Evolutionary conservation across 2,329 filamentous ascomycete genomes (phyloP), one percentile per base, ranked within the genome.

Genomic region (Microdochium trichocladiopsis): DNA sequence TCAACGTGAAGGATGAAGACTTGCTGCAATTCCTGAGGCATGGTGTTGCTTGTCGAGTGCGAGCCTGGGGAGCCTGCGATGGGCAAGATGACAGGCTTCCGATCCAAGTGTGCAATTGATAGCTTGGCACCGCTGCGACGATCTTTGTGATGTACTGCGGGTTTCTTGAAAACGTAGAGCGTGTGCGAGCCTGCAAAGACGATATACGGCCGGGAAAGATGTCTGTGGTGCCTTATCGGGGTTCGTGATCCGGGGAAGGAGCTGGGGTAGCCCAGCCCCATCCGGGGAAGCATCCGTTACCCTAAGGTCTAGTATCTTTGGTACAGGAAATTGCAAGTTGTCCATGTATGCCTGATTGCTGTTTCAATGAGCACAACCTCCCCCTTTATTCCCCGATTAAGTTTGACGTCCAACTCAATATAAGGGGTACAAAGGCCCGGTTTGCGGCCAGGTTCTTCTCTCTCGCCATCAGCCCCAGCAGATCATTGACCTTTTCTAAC

Each of bases 1-100:
- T 50, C 48, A 21, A 50, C 25, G 28, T 50, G 11, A 12, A 50
- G 48, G 24, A 25, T 50, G 21, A 50, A 50, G 48, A 50, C 48
- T 25, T 50, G 33, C 22, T 36, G 25, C 22, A 50, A 22, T 50
- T 50, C 25, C 33, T 37, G 33, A 37, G 33, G 33, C 33, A 37
- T 37, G 33, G 6, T 37, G 14, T 11, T 37, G 14, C 8, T 33
- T 8, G 28, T 8, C 28, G 28, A 33, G 8, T 8, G 28, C 14
- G 28, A 33, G 28, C 28, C 8, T 33, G 28, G 28, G 28, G n/a
- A n/a, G n/a, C n/a, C n/a, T n/a, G n/a, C n/a, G n/a, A n/a, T n/a
- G n/a, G n/a, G n/a, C n/a, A n/a, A 33, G 28, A 33, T 33, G 28
- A 14, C 28, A 14, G 28, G 8, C 28, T 8, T 8, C 28, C 8